Conservation (phyloP, 306 rosid genomes). For the Rosa chinensis region DNA sequence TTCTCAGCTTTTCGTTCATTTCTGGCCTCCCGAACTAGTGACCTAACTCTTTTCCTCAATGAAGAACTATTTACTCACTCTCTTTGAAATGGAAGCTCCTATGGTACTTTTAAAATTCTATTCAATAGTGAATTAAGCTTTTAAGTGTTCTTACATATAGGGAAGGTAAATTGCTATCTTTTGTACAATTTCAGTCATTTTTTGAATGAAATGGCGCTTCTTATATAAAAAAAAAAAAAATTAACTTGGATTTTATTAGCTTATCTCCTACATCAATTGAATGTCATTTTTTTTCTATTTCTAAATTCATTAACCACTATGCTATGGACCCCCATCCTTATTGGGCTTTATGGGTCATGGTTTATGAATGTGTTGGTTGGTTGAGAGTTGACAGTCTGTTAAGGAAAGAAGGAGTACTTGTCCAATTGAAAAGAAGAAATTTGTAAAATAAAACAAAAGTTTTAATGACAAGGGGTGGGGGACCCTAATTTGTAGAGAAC, state of each 20-base stretch:
- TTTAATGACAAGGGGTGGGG: constrained; percentile 24
- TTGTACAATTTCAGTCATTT: background rate
- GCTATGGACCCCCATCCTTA: constrained; percentile 17
- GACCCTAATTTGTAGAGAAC: constrained; percentile 34
- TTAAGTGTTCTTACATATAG: background rate
- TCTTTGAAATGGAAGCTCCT: no score
- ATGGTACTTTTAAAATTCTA: no score
- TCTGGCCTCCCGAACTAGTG: no score
- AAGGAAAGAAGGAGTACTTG: background rate
- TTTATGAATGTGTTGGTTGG: constrained; percentile 6
- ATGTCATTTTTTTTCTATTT: background rate
- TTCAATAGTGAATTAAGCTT: no score
- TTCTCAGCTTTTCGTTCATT: no score
- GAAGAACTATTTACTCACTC: no score
- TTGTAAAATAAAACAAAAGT: background rate
- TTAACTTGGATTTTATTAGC: background rate
- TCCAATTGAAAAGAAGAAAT: background rate
- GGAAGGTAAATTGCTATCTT: background rate
- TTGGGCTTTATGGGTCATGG: constrained; percentile 35
- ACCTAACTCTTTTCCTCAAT: no score
- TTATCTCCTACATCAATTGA: background rate
- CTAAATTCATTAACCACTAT: background rate
- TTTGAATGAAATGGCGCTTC: background rate
- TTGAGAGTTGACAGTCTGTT: constrained; percentile 27
- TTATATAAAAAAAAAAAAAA: background rate